phyloP scores from a whole-genome alignment of 1,284 basidiomycete genomes.

The Cystobasidium pallidum region DNA sequence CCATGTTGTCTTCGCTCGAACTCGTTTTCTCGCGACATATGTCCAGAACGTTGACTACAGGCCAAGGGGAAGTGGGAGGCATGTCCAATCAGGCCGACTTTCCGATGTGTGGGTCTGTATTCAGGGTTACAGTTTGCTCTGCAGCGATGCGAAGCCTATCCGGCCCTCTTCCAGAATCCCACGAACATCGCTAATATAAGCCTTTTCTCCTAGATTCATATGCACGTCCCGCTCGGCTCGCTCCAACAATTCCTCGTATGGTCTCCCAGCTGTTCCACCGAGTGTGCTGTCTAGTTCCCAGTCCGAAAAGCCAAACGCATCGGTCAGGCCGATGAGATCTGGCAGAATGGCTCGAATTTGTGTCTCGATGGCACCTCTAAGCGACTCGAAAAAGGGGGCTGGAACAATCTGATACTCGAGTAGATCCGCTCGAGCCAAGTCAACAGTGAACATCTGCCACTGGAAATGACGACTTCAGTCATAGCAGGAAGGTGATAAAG shows the following conservation, averaged over 20 bases:
- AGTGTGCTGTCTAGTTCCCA: constrained; percentile 73
- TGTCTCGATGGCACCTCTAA: constrained; percentile 64
- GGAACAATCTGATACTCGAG: constrained; percentile 63
- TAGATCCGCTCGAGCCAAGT: constrained; percentile 64
- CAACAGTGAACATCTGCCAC: constrained; percentile 68
- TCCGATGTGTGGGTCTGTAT: no score
- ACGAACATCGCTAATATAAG: neutral
- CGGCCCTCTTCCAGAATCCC: constrained; percentile 11
- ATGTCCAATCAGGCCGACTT: no score
- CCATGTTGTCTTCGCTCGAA: no score
- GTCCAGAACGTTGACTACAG: no score
- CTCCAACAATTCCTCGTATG: constrained; percentile 48
- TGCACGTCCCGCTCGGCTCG: constrained; percentile 31
- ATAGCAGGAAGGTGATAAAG: neutral
- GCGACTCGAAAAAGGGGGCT: constrained; percentile 58
- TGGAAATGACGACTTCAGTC: constrained; percentile 52
- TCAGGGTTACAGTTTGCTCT: neutral
- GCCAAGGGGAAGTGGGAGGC: no score
- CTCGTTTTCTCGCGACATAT: no score
- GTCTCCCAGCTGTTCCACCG: constrained; percentile 44
- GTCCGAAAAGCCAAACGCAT: constrained; percentile 75
- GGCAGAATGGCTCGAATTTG: constrained; percentile 65
- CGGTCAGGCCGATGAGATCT: constrained; percentile 70
- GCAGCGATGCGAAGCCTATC: neutral
- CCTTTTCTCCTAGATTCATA: neutral